Base-by-base conservation (phyloP, 768 basidiomycete species). In the Punctularia strigosozonata region DNA sequence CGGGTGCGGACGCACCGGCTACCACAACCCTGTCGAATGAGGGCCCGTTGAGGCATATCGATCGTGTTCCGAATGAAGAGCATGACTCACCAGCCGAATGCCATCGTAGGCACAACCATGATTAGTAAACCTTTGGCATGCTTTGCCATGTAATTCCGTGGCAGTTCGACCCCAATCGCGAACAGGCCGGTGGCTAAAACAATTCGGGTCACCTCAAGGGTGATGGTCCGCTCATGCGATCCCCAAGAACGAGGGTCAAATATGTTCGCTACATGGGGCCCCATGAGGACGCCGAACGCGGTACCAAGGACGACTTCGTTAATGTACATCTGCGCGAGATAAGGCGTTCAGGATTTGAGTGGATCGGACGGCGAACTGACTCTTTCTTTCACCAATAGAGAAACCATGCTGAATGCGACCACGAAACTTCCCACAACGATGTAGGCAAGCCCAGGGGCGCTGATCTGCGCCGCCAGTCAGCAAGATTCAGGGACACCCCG, bases 301-400 rank as follows among this genome's bases (percentile, higher is more conserved):
- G 90, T 92, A 2, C 89, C 91, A 19, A 95, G 77, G 22, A 92
- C 80, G 25, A 94, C 91, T 65, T 99, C 94, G 48, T 90, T 95
- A 46, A 95, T 74, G 51, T 82, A 95, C 4, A 94, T 51, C 75
- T 87, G 37, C 13, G 19, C 14, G 26, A 15, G 5, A 8, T n/a
- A 31, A 36, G n/a, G 31, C 37, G 12, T 17, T 13, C 18, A 24
- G 32, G 0, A 38, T 21, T 36, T 14, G 21, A 35, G 28, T 31
- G 14, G 12, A 38, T 8, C 6, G 20, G 22, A 36, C 3, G n/a
- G n/a, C n/a, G 32, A 18, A 1, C 14, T 33, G 10, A 82, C 85
- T 63, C 65, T 79, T 59, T 95, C 87, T 58, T 85, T 86, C 32
- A 90, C 73, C 12, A 90, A 60, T 15, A 90, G 65, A 3, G 88